A percentile compares a stretch with the other conserved stretches of the same genome.
phyloP scores from a whole-genome alignment of 208 protist genomes.

The Trypanosoma grayi region DNA sequence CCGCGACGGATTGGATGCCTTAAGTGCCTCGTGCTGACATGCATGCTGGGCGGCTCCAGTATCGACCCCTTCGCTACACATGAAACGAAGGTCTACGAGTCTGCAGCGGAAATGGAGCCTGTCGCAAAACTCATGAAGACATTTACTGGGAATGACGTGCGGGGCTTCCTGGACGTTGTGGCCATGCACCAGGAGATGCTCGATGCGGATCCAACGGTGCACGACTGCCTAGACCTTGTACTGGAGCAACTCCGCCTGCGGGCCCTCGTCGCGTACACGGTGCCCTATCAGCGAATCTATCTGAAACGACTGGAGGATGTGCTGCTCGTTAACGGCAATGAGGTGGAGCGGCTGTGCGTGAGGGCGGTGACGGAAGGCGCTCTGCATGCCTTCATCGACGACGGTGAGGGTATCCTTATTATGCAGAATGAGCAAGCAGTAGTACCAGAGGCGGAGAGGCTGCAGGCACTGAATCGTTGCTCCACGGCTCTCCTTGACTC shows the following conservation, averaged over 20 bases:
- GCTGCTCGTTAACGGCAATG: slow-evolving; percentile 53
- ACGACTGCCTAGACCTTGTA: slow-evolving; percentile 87
- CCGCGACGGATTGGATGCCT: slow-evolving; percentile 78
- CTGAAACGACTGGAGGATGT: slow-evolving; percentile 63
- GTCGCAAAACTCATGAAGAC: slow-evolving; percentile 87
- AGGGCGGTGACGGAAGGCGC: slow-evolving; percentile 91
- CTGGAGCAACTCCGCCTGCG: slow-evolving; percentile 90
- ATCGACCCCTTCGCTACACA: slow-evolving; percentile 94
- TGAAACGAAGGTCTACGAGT: slow-evolving; percentile 90
- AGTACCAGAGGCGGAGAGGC: slow-evolving; percentile 13
- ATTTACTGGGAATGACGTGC: slow-evolving; percentile 73
- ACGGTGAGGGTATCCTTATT: slow-evolving; percentile 31
- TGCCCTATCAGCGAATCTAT: slow-evolving; percentile 82
- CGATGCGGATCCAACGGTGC: slow-evolving; percentile 88
- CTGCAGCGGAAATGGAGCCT: slow-evolving; percentile 87
- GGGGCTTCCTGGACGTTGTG: slow-evolving; percentile 88
- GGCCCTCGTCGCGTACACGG: slow-evolving; percentile 85
- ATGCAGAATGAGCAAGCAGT: slow-evolving; percentile 12
- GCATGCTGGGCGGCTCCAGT: slow-evolving; percentile 70
- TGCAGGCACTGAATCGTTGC: slow-evolving; percentile 29
- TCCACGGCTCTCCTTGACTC: slow-evolving; percentile 17
- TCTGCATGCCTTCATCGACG: slow-evolving; percentile 53
- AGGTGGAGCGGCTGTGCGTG: slow-evolving; percentile 90
- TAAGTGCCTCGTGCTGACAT: slow-evolving; percentile 93
- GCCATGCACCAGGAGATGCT: slow-evolving; percentile 51